A percentile compares a stretch with the other conserved stretches of the same genome.
phyloP scores from a whole-genome alignment of 306 rosid genomes.

The Vigna angularis region DNA sequence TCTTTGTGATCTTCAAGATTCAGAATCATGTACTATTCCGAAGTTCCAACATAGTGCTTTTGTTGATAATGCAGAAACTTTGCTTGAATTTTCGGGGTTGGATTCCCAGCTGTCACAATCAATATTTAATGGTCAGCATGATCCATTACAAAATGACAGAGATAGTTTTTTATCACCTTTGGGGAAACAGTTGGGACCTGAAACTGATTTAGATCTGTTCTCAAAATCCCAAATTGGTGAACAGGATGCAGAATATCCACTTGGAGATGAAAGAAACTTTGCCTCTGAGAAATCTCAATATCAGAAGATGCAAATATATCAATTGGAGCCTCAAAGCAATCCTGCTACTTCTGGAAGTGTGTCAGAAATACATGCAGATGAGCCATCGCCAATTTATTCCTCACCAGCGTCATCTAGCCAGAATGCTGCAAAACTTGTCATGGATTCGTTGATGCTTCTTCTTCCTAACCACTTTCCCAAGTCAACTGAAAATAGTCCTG shows the following conservation, averaged over 20 bases:
- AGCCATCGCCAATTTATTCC: constrained; percentile 47
- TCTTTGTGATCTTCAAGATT: constrained; percentile 46
- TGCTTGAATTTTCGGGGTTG: constrained; percentile 48
- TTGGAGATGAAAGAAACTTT: constrained; percentile 48
- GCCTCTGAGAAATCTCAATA: constrained; percentile 52
- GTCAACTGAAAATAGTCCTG: constrained; percentile 57
- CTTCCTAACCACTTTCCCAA: constrained; percentile 53
- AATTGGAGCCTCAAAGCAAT: constrained; percentile 47
- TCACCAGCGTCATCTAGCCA: constrained; percentile 48
- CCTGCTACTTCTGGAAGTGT: constrained; percentile 45
- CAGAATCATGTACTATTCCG: constrained; percentile 44
- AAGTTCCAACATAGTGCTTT: constrained; percentile 42
- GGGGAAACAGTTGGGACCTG: constrained; percentile 46
- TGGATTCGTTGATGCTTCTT: constrained; percentile 53
- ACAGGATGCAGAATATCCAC: constrained; percentile 43
- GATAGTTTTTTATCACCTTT: constrained; percentile 47
- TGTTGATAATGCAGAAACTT: constrained; percentile 44
- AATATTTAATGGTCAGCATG: constrained; percentile 43
- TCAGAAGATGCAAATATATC: constrained; percentile 46
- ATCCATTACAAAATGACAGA: constrained; percentile 42
- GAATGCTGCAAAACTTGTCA: constrained; percentile 40
- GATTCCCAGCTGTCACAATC: constrained; percentile 47
- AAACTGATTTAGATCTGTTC: constrained; percentile 46
- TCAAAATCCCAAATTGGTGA: constrained; percentile 54
- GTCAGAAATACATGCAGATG: constrained; percentile 50